Base-by-base conservation (phyloP, 805 yeast genomes). In the Hyphopichia homilentoma region DNA sequence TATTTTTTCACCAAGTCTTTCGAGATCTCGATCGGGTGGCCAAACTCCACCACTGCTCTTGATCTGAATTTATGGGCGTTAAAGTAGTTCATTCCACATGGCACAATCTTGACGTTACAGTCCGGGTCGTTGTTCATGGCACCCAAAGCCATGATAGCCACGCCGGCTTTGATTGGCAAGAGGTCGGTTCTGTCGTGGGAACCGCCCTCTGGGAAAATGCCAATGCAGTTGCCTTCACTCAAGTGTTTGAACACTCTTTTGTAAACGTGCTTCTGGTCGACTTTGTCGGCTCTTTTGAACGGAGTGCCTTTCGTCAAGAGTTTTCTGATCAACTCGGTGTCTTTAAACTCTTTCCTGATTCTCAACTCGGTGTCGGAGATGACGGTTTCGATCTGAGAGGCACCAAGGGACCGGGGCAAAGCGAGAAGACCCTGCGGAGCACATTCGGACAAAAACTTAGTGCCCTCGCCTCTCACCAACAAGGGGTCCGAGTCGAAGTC, bases 201-300 rank as follows among this genome's bases (percentile, higher is more conserved):
- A 1, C 98, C 98, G 38, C 98, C 98, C 65, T 93, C 98, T 6
- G 98, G 97, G 64, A 88, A 93, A 27, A 93, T 85, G 7, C 97
- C 97, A 21, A 93, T 61, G 41, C 94, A 85, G 35, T 84, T 77
- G 25, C 93, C 88, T 38, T 77, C 72, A 13, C 85, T 73, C 41
- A 93, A 69, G 55, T 87, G 96, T 30, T 81, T 77, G 55, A 89
- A 93, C 3, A 93, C 97, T 41, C 74, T 71, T 34, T 83, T 75
- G 58, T 87, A 93, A 34, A 93, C 96, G 27, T 70, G 67, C 12
- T 85, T 74, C 59, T 93, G 97, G 58, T 93, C 88, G 35, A 93
- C 83, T 47, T 84, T 84, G 36, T 73, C 80, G 2, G 97, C 98
- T 23, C 73, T 62, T 50, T 82, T 84, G 67, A 61, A 90, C 3